phyloP scores from a whole-genome alignment of 192 early-diverging fungal genomes.

The Backusella australiensis region DNA sequence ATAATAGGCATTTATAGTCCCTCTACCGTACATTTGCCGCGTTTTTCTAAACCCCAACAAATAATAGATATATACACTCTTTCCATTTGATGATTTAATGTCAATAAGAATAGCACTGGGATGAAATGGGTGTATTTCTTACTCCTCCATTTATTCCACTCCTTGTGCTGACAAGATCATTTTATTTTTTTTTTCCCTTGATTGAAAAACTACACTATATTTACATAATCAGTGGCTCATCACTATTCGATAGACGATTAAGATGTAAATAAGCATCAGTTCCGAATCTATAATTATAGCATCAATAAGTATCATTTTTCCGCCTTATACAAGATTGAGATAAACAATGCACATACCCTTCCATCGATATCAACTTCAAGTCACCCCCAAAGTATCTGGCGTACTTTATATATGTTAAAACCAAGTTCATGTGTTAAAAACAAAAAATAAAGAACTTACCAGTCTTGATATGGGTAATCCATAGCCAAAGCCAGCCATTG shows the following conservation, averaged over 20 bases:
- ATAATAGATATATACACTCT: too few species aligned
- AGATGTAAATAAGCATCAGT: conserved; percentile 97
- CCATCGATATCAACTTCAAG: conserved; percentile 91
- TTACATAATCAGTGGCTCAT: conserved; percentile 76
- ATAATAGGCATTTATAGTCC: too few species aligned
- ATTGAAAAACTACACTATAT: neutral
- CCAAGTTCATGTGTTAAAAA: neutral
- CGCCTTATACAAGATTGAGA: neutral
- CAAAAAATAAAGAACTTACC: conserved; percentile 18
- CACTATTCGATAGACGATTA: conserved; percentile 84
- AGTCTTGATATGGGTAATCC: conserved; percentile 84
- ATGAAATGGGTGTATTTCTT: too few species aligned
- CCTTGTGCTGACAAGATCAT: too few species aligned
- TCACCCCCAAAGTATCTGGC: conserved; percentile 97
- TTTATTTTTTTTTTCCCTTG: too few species aligned
- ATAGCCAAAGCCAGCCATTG: conserved; percentile 89
- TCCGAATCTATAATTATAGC: conserved; percentile 54
- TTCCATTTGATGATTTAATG: too few species aligned
- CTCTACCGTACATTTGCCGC: too few species aligned
- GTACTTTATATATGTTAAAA: conserved; percentile 49
- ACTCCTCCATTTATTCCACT: too few species aligned
- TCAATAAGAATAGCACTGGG: too few species aligned
- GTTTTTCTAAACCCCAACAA: too few species aligned
- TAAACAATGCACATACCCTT: conserved; percentile 54
- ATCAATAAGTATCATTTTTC: neutral